Evolutionary conservation across 2,329 filamentous ascomycete species (phyloP), one percentile per base, ranked within the genome.

Genomic region (Sclerotinia borealis): DNA sequence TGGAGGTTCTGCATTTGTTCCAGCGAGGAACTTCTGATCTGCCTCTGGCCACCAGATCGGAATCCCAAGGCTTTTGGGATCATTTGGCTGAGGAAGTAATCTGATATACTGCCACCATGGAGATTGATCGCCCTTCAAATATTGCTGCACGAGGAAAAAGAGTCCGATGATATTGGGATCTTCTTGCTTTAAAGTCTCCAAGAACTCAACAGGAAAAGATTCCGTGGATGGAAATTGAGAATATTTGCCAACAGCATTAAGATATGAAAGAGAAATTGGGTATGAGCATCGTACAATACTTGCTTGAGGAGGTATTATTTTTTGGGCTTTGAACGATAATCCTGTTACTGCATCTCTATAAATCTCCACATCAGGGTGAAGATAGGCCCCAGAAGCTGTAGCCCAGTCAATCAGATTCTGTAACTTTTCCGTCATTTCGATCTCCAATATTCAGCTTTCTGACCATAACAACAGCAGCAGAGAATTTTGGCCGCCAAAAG

Each of bases 101-200:
- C 77, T 76, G 67, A 92, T 83, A 74, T 92, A 92, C 1, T 85
- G 81, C 72, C 78, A 80, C 89, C 89, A 92, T 68, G 83, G 85
- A 0, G 88, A 89, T 2, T 79, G 71, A 2, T 75, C 62, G 1
- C 82, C 83, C 2, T 81, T 75, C 37, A 91, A 77, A 71, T 85
- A 86, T 72, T 92, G 85, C 65, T 87, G 84, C 72, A 90, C 80
- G 7, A 92, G 79, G 67, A 90, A 88, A 75, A 91, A 88, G 4
- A 87, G 82, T 10, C 85, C 82, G 55, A 87, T 76, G 63, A 89
- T 83, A 68, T 89, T 83, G 0, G 85, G 69, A 37, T 69, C 65
- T 4, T 71, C 65, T 7, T 45, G 80, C 1, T 82, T 81, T 2
- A 80, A 74, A 5, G 71, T 70, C 1, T 77, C 69, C 52, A 88